phyloP scores from a whole-genome alignment of 345 rosid species.

The Excoecaria agallocha region DNA sequence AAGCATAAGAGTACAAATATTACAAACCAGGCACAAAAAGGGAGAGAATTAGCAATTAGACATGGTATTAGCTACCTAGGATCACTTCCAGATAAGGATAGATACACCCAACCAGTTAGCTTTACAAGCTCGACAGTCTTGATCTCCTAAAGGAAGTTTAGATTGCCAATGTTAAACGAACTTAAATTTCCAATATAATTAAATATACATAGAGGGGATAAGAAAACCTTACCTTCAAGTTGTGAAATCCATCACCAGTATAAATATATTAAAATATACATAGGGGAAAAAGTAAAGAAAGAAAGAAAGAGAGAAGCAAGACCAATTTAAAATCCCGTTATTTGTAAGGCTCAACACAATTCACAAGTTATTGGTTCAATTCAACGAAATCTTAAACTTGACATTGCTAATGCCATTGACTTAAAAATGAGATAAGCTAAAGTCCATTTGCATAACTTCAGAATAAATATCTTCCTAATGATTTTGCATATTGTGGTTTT shows the following conservation, averaged over 20 bases:
- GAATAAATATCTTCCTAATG: no score
- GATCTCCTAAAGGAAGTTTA: conserved; percentile 55
- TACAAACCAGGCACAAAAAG: background rate
- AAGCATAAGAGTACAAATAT: background rate
- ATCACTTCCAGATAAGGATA: conserved; percentile 81
- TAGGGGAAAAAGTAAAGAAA: no score
- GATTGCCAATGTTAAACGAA: background rate
- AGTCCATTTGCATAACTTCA: no score
- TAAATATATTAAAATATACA: conserved; percentile 85
- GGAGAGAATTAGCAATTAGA: background rate
- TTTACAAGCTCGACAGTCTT: conserved; percentile 81
- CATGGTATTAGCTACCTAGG: conserved; percentile 48
- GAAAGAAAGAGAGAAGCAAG: no score
- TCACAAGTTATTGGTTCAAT: no score
- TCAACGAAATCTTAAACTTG: no score
- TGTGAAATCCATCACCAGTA: conserved; percentile 92
- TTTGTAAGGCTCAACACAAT: no score
- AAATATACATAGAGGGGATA: no score
- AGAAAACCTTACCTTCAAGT: conserved; percentile 58
- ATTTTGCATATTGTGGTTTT: no score
- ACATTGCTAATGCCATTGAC: no score
- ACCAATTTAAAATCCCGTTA: no score
- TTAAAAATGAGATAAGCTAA: no score
- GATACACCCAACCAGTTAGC: conserved; percentile 79
- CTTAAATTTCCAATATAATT: background rate